Evolutionary conservation across 495 filamentous ascomycete genomes (phyloP).

Genomic region (Neurospora sp.): DNA sequence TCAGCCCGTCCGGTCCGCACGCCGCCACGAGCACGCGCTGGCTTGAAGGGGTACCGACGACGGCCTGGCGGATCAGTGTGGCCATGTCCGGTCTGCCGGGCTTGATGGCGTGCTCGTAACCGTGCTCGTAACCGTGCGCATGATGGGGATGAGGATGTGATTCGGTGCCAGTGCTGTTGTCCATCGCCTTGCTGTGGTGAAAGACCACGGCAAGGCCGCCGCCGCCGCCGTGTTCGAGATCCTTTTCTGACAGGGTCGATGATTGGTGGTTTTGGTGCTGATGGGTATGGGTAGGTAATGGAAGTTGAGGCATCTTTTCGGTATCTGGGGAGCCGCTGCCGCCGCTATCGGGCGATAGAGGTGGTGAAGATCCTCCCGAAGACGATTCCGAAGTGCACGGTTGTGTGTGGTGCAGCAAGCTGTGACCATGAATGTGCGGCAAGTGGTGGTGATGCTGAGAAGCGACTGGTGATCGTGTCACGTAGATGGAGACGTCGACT

Average conservation of each 20-base stretch:
- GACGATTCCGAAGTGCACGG: conserved; percentile 7
- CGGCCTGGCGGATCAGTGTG: conserved; percentile 29
- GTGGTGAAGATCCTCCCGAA: conserved; percentile 8
- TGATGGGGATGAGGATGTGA: background rate
- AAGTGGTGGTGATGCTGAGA: conserved; percentile 1
- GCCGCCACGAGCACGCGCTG: conserved; percentile 40
- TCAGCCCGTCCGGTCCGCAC: conserved; percentile 41
- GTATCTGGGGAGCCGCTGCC: background rate
- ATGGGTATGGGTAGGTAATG: background rate
- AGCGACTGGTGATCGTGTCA: conserved; percentile 23
- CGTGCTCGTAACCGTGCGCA: conserved; percentile 5
- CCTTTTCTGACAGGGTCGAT: conserved; percentile 1
- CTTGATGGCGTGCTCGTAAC: conserved; percentile 16
- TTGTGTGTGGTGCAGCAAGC: background rate
- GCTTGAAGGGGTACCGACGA: conserved; percentile 26
- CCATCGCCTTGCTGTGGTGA: conserved; percentile 7
- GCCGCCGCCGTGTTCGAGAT: conserved; percentile 8
- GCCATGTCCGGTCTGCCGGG: conserved; percentile 33
- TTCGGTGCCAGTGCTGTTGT: conserved; percentile 5
- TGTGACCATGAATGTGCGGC: background rate
- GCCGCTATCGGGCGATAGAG: conserved; percentile 8
- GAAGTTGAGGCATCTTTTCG: conserved; percentile 14
- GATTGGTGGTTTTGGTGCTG: background rate
- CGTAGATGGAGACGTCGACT: conserved; percentile 37
- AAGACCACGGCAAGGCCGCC: background rate